phyloP scores from a whole-genome alignment of 2,329 filamentous ascomycete genomes.

The Phaeoacremonium minimum region DNA sequence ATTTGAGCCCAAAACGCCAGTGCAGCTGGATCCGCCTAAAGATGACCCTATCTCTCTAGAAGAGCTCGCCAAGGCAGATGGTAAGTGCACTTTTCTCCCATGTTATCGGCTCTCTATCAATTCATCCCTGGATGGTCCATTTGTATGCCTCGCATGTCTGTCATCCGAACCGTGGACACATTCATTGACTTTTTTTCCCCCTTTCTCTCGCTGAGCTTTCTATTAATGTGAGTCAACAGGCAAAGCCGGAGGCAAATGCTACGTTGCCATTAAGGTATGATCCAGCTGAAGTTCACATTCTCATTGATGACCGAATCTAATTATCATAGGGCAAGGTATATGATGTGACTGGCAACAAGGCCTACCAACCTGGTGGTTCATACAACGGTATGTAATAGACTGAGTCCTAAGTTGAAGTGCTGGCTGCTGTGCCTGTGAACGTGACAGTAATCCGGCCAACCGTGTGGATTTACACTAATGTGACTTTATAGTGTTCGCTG shows the following conservation, averaged over 20 bases:
- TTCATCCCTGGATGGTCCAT: too few species aligned
- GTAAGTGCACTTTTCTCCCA: too few species aligned
- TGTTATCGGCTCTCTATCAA: too few species aligned
- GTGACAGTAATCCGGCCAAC: not conserved
- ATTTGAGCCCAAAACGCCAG: slow-evolving; percentile 75
- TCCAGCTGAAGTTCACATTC: too few species aligned
- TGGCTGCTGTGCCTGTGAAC: not conserved
- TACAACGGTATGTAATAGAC: slow-evolving; percentile 67
- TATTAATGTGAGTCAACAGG: slow-evolving; percentile 50
- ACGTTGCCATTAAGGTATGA: slow-evolving; percentile 68
- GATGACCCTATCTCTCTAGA: slow-evolving; percentile 79
- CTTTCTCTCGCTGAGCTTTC: not conserved
- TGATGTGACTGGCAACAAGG: slow-evolving; percentile 85
- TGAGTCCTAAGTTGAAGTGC: not conserved
- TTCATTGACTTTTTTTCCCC: not conserved
- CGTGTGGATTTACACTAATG: too few species aligned
- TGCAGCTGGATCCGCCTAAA: slow-evolving; percentile 78
- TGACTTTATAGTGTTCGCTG: slow-evolving; percentile 87
- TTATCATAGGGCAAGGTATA: slow-evolving; percentile 78
- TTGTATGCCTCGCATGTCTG: too few species aligned
- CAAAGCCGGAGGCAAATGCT: slow-evolving; percentile 58
- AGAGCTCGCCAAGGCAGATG: slow-evolving; percentile 76
- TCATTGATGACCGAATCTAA: too few species aligned
- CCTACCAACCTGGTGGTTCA: slow-evolving; percentile 75
- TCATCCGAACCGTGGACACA: too few species aligned